Conservation (phyloP, 2,329 filamentous ascomycete species). For the Colletotrichum coccodes region DNA sequence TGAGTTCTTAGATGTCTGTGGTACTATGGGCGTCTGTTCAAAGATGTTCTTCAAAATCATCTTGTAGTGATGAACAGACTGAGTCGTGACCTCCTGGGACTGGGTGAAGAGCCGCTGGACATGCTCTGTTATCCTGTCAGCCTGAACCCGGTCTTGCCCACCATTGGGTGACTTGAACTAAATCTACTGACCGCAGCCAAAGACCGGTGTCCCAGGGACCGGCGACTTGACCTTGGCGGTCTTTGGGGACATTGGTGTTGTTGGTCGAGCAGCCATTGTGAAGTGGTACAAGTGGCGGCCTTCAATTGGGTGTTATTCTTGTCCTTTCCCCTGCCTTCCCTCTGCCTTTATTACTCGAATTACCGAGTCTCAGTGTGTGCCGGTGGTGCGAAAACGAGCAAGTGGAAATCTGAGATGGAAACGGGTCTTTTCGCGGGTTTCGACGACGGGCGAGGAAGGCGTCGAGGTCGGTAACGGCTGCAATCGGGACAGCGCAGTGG, state of each 20-base stretch:
- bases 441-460: background rate
- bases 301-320: background rate
- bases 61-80: conserved; percentile 77
- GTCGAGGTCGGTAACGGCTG: conserved; percentile 8
- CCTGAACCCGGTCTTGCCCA: conserved; percentile 27
- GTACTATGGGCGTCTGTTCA: conserved; percentile 71
- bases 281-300: background rate
- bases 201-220: conserved; percentile 67
- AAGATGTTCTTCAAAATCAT: conserved; percentile 76
- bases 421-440: background rate
- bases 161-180: conserved; percentile 16
- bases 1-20: conserved; percentile 70
- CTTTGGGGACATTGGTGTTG: conserved; percentile 64
- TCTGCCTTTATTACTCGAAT: background rate
- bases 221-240: conserved; percentile 70
- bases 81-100: conserved; percentile 72
- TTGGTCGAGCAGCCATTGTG: conserved; percentile 56
- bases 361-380: background rate
- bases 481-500: background rate
- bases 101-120: conserved; percentile 73
- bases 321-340: background rate
- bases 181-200: conserved; percentile 68
- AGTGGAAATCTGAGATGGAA: background rate
- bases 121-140: conserved; percentile 65
- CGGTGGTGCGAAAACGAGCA: background rate